Conservation (phyloP, 2,329 filamentous ascomycete species). For the Neophaeococcomyces mojaviensis region DNA sequence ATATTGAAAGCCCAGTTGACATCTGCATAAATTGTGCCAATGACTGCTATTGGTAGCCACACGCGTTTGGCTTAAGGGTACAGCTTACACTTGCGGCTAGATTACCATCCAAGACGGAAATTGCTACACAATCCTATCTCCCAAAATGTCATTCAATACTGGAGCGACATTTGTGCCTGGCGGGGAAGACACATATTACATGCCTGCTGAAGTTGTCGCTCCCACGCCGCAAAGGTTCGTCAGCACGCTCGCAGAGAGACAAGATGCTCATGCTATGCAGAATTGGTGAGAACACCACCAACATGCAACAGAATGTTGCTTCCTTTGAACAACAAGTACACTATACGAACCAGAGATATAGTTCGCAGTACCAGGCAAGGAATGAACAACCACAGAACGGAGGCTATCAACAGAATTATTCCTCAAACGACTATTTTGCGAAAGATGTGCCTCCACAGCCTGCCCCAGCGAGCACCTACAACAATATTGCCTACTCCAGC, state of each 20-base stretch:
- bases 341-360: not conserved
- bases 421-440: not conserved
- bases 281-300: slow-evolving; percentile 58
- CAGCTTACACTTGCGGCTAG: not conserved
- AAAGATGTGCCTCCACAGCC: not conserved
- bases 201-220: slow-evolving; percentile 58
- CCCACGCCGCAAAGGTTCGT: slow-evolving; percentile 60
- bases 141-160: slow-evolving; percentile 21
- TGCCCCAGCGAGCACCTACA: slow-evolving; percentile 3
- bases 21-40: not conserved
- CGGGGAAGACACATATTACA: slow-evolving; percentile 60
- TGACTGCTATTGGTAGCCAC: not conserved
- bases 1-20: not conserved
- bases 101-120: not conserved
- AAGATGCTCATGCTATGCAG: slow-evolving; percentile 63
- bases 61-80: not conserved
- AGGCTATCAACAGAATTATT: not conserved
- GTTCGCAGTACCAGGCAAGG: not conserved
- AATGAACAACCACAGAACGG: slow-evolving; percentile 4
- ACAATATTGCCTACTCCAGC: slow-evolving; percentile 35
- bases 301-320: slow-evolving; percentile 91
- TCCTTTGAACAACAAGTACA: slow-evolving; percentile 75
- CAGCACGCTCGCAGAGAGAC: no score
- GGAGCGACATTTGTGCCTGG: slow-evolving; percentile 63
- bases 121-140: not conserved